Evolutionary conservation across 2,329 filamentous ascomycete species (phyloP).

Genomic region (Ascochyta clinopodiicola): DNA sequence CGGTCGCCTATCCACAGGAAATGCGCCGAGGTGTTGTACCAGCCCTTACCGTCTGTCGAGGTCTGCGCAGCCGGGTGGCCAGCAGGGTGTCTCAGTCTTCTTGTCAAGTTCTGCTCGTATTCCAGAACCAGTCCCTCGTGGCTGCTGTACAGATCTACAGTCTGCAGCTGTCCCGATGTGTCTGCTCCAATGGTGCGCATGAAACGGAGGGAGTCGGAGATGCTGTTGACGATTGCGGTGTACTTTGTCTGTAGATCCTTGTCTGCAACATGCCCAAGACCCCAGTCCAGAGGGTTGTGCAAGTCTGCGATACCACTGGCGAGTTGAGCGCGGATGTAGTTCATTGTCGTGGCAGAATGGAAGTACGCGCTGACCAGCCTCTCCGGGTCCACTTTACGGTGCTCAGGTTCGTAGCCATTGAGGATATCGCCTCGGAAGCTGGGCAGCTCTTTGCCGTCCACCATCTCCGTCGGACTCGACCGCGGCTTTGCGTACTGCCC

Average conservation of each 20-base stretch:
- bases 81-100: constrained; percentile 71
- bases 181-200: constrained; percentile 93
- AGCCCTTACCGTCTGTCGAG: constrained; percentile 62
- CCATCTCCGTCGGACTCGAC: constrained; percentile 82
- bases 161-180: constrained; percentile 82
- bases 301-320: constrained; percentile 91
- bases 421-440: constrained; percentile 96
- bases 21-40: constrained; percentile 94
- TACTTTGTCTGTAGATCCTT: constrained; percentile 86
- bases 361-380: constrained; percentile 92
- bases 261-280: constrained; percentile 87
- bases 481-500: constrained; percentile 97
- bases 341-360: constrained; percentile 91
- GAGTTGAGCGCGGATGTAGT: constrained; percentile 86
- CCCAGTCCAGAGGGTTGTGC: constrained; percentile 93
- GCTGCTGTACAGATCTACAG: constrained; percentile 92
- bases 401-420: constrained; percentile 81
- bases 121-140: constrained; percentile 94
- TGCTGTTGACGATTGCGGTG: constrained; percentile 79
- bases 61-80: constrained; percentile 45
- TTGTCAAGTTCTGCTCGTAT: constrained; percentile 88
- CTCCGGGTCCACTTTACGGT: constrained; percentile 80
- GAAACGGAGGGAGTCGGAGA: constrained; percentile 91
- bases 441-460: constrained; percentile 80
- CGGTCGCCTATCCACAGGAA: constrained; percentile 99